phyloP scores from a whole-genome alignment of 345 rosid genomes.

The Eucalyptus cloeziana region DNA sequence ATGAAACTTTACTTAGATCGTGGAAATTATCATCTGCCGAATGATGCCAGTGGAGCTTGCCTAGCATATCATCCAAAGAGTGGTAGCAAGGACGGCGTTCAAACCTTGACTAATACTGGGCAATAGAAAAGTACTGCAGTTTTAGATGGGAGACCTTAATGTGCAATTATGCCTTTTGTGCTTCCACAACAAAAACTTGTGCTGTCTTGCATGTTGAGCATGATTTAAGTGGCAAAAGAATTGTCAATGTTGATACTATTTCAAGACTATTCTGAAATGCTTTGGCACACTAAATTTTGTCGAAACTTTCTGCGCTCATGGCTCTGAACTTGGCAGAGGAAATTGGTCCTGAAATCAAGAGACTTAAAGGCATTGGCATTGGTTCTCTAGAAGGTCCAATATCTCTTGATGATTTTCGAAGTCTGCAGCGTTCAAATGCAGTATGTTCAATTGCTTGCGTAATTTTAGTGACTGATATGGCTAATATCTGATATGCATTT shows the following conservation, averaged over 20 bases:
- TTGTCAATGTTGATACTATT: not conserved
- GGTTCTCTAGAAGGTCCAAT: constrained; percentile 95
- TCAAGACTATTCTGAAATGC: not conserved
- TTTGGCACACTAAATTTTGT: not conserved
- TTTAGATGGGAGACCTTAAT: not conserved
- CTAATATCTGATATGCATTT: not conserved
- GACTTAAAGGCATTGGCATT: constrained; percentile 79
- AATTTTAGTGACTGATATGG: not conserved
- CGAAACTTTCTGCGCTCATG: not conserved
- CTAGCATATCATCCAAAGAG: not conserved
- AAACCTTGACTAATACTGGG: not conserved
- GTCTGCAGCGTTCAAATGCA: constrained; percentile 85
- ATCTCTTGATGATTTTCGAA: constrained; percentile 93
- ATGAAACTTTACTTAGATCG: not conserved
- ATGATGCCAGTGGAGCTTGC: not conserved
- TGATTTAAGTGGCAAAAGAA: not conserved
- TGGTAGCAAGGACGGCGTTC: not conserved
- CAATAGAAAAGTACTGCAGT: not conserved
- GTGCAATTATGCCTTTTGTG: not conserved
- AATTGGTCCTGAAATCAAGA: constrained; percentile 45
- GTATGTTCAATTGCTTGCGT: constrained; percentile 13
- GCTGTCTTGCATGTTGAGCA: not conserved
- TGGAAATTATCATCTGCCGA: not conserved
- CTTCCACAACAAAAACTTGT: not conserved
- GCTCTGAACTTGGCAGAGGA: constrained; percentile 30